Percentiles rank a stretch among this genome's conserved stretches.
Evolutionary conservation across 1,284 basidiomycete species (phyloP).

Genomic region (Hemileia vastatrix): DNA sequence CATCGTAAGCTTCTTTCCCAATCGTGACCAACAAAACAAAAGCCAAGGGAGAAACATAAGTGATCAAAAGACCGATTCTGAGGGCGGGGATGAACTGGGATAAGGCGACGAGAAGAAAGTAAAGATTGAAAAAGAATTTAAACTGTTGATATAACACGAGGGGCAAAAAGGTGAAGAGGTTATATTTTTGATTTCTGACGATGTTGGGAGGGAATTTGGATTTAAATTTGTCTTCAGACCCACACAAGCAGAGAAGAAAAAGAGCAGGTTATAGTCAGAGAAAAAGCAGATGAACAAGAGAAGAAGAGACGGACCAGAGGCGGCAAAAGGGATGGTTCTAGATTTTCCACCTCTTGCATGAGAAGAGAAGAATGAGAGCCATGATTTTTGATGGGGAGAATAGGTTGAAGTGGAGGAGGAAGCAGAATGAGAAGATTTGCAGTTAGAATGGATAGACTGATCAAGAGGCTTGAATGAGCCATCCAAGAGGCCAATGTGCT

Average conservation of each 20-base stretch:
- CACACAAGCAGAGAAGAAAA: neutral
- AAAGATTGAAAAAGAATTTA: slow-evolving; percentile 99
- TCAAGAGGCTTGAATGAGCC: too few relatives aligned
- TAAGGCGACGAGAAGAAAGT: slow-evolving; percentile 91
- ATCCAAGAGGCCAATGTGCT: too few relatives aligned
- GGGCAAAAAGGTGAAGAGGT: slow-evolving; percentile 82
- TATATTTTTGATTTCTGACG: slow-evolving; percentile 97
- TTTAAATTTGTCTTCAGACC: slow-evolving; percentile 22
- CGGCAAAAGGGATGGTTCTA: too few relatives aligned
- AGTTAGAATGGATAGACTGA: too few relatives aligned
- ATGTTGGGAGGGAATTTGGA: slow-evolving; percentile 59
- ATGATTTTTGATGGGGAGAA: too few relatives aligned
- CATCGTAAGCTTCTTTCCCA: slow-evolving; percentile 97
- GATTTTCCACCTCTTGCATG: too few relatives aligned
- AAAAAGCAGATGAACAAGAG: too few relatives aligned
- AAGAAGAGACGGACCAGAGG: too few relatives aligned
- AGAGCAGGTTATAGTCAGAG: too few relatives aligned
- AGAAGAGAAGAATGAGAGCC: too few relatives aligned
- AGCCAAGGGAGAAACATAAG: slow-evolving; percentile 89
- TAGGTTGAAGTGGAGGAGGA: too few relatives aligned
- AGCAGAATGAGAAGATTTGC: too few relatives aligned
- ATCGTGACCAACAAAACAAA: slow-evolving; percentile 93
- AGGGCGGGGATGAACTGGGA: slow-evolving; percentile 93
- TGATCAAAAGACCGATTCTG: slow-evolving; percentile 76
- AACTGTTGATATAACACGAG: slow-evolving; percentile 98